Evolutionary conservation across 2,329 filamentous ascomycete species (phyloP).

Genomic region (Penicillium sp.): DNA sequence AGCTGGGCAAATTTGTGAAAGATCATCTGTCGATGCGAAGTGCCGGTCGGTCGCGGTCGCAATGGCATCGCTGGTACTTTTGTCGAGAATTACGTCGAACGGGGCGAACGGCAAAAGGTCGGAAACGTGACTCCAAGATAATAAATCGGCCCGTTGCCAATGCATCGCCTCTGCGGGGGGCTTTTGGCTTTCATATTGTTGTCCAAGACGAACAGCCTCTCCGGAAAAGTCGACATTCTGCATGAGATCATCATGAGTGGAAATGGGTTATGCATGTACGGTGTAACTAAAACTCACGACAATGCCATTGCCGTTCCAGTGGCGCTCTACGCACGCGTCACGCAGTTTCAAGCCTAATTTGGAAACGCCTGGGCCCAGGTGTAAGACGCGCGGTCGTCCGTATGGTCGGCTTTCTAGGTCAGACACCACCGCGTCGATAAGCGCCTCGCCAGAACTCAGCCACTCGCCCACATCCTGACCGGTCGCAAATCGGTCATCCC

Average conservation of each 20-base stretch:
- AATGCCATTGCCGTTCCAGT: conserved; percentile 32
- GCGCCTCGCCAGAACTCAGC: conserved; percentile 35
- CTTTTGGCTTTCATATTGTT: conserved; percentile 22
- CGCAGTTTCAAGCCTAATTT: conserved; percentile 32
- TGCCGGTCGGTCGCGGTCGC: conserved; percentile 25
- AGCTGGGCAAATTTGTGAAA: conserved; percentile 19
- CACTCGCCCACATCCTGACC: conserved; percentile 40
- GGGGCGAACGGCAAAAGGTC: conserved; percentile 25
- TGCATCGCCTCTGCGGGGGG: conserved; percentile 27
- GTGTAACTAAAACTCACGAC: conserved; percentile 25
- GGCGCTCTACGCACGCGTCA: conserved; percentile 24
- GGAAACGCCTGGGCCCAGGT: conserved; percentile 37
- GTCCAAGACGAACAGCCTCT: conserved; percentile 38
- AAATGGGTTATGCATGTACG: not conserved
- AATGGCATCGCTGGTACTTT: conserved; percentile 41
- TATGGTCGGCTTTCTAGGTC: conserved; percentile 21
- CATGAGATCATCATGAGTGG: not conserved
- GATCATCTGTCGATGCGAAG: conserved; percentile 12
- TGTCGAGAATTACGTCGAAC: conserved; percentile 37
- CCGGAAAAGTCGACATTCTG: conserved; percentile 40
- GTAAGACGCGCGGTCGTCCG: conserved; percentile 27
- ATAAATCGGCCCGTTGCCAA: conserved; percentile 32
- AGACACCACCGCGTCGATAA: conserved; percentile 29
- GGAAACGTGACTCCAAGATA: conserved; percentile 33
- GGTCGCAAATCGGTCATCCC: conserved; percentile 36